Evolutionary conservation across 2,329 filamentous ascomycete genomes (phyloP).

Genomic region (Stenocarpella maydis): DNA sequence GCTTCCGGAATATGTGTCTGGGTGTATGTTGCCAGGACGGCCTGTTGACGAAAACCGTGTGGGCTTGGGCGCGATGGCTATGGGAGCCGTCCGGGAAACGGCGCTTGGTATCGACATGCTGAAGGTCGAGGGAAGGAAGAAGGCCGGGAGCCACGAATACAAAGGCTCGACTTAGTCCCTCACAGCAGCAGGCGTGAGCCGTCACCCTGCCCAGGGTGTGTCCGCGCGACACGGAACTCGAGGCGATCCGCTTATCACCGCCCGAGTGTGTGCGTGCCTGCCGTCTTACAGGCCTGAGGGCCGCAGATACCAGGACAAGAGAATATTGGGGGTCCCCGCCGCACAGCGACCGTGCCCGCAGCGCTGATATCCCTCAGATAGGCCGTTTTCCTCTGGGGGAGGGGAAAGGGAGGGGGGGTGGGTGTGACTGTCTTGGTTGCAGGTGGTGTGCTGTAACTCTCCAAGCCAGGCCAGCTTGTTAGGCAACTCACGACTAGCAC

Average conservation of each 20-base stretch:
- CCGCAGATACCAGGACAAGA: slow-evolving; percentile 22
- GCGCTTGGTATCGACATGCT: slow-evolving; percentile 63
- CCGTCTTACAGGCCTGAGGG: slow-evolving; percentile 12
- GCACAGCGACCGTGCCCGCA: slow-evolving; percentile 14
- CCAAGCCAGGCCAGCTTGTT: slow-evolving; percentile 32
- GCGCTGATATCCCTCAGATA: slow-evolving; percentile 33
- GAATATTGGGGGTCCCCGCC: slow-evolving; percentile 17
- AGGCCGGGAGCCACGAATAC: slow-evolving; percentile 18
- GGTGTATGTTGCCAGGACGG: slow-evolving; percentile 58
- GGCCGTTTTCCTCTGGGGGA: neutral
- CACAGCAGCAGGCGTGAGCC: slow-evolving; percentile 20
- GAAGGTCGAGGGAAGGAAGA: slow-evolving; percentile 39
- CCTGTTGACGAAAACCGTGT: slow-evolving; percentile 52
- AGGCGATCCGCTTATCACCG: slow-evolving; percentile 18
- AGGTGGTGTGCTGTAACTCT: slow-evolving; percentile 30
- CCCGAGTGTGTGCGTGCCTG: slow-evolving; percentile 8
- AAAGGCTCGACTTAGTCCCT: neutral
- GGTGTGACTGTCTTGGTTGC: slow-evolving; percentile 14
- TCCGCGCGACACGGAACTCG: slow-evolving; percentile 14
- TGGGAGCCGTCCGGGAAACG: slow-evolving; percentile 69
- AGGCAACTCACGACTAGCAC: slow-evolving; percentile 32
- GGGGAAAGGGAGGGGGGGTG: too few relatives aligned
- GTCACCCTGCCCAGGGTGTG: slow-evolving; percentile 28
- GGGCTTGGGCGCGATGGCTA: slow-evolving; percentile 71
- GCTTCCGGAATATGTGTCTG: slow-evolving; percentile 59